Conservation (phyloP, 768 basidiomycete genomes). For the Dacryopinax primogenitus region DNA sequence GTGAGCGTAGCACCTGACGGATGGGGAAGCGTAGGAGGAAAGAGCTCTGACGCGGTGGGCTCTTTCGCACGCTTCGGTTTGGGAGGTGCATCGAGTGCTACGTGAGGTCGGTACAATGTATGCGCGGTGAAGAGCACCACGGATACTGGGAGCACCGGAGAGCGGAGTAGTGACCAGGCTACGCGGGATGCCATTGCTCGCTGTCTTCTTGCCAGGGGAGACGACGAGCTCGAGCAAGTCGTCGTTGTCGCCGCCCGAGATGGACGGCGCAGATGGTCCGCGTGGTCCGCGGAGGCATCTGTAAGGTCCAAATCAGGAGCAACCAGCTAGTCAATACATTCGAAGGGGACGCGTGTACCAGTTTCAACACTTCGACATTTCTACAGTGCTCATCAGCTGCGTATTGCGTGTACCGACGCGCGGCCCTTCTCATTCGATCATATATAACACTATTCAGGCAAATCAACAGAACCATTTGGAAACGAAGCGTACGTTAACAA, state of each 20-base stretch:
- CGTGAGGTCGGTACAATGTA: neutral
- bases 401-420: neutral
- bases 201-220: no score
- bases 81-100: neutral
- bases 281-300: no score
- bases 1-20: slow-evolving; percentile 50
- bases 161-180: neutral
- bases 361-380: neutral
- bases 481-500: neutral
- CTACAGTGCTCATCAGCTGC: neutral
- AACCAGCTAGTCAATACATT: neutral
- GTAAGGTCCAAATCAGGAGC: no score
- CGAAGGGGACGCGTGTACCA: slow-evolving; percentile 2
- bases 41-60: neutral
- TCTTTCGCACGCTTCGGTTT: neutral
- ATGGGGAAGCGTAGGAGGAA: slow-evolving; percentile 36
- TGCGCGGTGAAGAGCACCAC: neutral
- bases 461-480: no score
- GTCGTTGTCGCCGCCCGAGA: neutral
- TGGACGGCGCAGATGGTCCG: no score
- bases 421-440: neutral
- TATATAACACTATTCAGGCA: neutral
- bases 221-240: no score
- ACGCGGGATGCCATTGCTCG: neutral
- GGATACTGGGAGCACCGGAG: neutral